These are phyloP conservation scores for Microcera coccophila DNA, from an alignment of 2,329 filamentous ascomycete species.

Conservation along the genomic window DNA sequence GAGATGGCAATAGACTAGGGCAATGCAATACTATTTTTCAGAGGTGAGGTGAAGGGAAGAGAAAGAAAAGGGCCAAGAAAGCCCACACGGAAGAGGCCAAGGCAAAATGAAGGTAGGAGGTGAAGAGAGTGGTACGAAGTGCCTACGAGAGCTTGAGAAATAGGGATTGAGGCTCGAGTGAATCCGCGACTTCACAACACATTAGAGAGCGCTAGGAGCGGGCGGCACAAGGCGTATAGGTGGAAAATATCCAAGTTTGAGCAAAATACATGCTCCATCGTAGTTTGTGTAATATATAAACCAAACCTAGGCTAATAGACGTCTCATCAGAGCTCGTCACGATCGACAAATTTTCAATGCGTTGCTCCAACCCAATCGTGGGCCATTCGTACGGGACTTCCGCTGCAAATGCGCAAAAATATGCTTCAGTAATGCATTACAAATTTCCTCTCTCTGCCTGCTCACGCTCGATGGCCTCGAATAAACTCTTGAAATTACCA, in stretches of 20 bases:
- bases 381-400: neutral
- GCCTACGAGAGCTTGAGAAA: no score
- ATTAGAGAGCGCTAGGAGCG: constrained; percentile 7
- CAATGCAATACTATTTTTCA: no score
- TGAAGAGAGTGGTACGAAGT: constrained; percentile 12
- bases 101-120: constrained; percentile 14
- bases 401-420: neutral
- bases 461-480: constrained; percentile 92
- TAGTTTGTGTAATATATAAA: constrained; percentile 1
- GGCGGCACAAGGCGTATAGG: constrained; percentile 10
- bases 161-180: no score
- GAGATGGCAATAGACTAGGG: constrained; percentile 43
- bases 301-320: constrained; percentile 7
- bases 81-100: neutral
- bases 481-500: constrained; percentile 92
- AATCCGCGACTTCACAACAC: constrained; percentile 6
- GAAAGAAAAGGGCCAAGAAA: neutral
- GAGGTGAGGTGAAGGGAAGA: no score
- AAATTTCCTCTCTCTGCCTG: constrained; percentile 83
- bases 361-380: neutral
- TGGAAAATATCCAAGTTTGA: constrained; percentile 2
- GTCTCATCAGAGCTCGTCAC: constrained; percentile 5
- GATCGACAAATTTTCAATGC: neutral
- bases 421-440: constrained; percentile 35
- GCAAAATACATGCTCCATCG: neutral